Base-by-base conservation (phyloP, 257 asterid species). In the Schizonepeta tenuifolia region DNA sequence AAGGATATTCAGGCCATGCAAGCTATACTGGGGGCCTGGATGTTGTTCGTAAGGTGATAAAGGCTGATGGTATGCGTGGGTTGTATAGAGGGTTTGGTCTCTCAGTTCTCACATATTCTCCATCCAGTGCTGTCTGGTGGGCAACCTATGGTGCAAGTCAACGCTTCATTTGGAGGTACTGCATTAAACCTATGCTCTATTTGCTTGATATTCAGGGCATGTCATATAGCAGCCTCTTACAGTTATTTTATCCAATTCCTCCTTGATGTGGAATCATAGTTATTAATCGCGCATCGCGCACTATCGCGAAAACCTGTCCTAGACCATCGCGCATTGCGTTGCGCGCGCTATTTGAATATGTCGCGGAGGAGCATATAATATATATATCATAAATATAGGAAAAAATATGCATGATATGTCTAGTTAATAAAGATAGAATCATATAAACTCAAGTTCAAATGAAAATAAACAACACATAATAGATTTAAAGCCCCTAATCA, bases 81-180 rank as follows among this genome's bases (percentile, higher is more conserved):
- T 70, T 95, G 46, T 95, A 95, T 70, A 82, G 99, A 84, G 99
- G 99, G 69, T 95, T 90, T 78, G 92, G 99, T 75, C 92, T 95
- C 5, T 95, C 99, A 67, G 91, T 90, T 73, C 69, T 90, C 83
- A 95, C 99, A 35, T 90, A 90, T 79, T 87, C 97, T 17, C 99
- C 99, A 28, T 90, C 98, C 26, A 95, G 97, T 88, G 99, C 97
- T 77, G 98, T 92, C 67, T 95, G 99, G 99, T 95, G 99, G 99
- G 99, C 98, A 70, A 90, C 91, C 82, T 95, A 95, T 79, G 99
- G 99, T 46, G 88, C 99, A 65, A 95, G 99, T 77, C 99, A 95
- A 81, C 90, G 99, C 78, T 46, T 92, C 80, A 85, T 95, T 57
- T 95, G 97, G 98, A 86, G 93, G 99, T 81, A 77, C 69, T 69